Evolutionary conservation across 129 eudicot species (phyloP), one percentile per base, ranked within the genome.

Genomic region (Pulicaria dysenterica): DNA sequence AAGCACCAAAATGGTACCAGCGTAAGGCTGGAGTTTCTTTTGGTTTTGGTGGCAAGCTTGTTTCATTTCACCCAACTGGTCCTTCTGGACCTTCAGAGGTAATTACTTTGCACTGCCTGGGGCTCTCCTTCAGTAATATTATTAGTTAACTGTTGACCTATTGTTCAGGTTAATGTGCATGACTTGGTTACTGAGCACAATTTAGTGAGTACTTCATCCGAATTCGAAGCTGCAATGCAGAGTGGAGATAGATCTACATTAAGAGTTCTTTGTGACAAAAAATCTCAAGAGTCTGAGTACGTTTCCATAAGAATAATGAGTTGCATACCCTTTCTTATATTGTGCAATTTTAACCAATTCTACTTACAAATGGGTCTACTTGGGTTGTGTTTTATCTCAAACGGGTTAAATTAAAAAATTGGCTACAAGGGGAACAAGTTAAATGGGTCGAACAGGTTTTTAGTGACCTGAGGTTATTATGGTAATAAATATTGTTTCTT

Each of bases 11-110:
- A 82, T 93, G 98, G 98, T 93, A 87, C 65, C 92, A 93, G 74
- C 87, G 79, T 17, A 86, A 86, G 72, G 88, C 95, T 46, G 98
- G 98, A 46, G 98, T 93, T 37, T 87, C 96, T 75, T 93, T 93
- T 81, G 98, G 96, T 70, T 93, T 93, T 81, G 98, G 98, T 31
- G 96, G 98, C 42, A 93, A 89, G 85, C 96, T 93, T 79, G 88
- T 93, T 37, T 89, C 98, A 39, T 93, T 87, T 84, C 76, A 84
- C 72, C 67, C 92, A 61, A 73, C 83, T 31, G 92, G 86, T 49
- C 62, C 87, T 80, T 59, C 80, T 41, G 96, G 85, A 69, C 66
- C 85, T 59, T 89, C 98, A 48, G 95, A 93, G 95, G 98, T 87
- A 80, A 42, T 54, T 14, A 0, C 55, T 58, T 15, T 37, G 47